phyloP scores from a whole-genome alignment of 371 early-diverging fungal genomes.

The Actinomortierella ambigua region DNA sequence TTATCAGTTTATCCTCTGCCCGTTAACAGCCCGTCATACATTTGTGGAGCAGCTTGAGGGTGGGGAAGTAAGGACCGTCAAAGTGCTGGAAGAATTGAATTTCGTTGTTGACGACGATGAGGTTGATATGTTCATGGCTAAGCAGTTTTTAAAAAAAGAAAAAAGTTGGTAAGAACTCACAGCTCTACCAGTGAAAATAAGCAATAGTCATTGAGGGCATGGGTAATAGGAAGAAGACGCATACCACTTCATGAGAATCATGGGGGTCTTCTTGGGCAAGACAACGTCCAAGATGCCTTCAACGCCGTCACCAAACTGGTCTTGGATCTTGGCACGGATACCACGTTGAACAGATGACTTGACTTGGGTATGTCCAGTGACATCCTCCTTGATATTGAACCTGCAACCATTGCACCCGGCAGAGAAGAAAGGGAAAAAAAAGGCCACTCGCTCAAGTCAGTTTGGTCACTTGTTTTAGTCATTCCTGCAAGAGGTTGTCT shows the following conservation, averaged over 20 bases:
- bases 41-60: slow-evolving; percentile 87
- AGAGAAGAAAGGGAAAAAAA: not conserved
- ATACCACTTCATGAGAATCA: slow-evolving; percentile 88
- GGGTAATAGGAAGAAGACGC: too few relatives aligned
- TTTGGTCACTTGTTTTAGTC: too few relatives aligned
- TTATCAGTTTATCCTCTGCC: too few relatives aligned
- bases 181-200: too few relatives aligned
- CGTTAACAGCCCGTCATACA: too few relatives aligned
- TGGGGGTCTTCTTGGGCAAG: slow-evolving; percentile 90
- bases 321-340: slow-evolving; percentile 84
- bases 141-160: too few relatives aligned
- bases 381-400: slow-evolving; percentile 77
- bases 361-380: slow-evolving; percentile 84
- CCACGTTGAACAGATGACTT: slow-evolving; percentile 93
- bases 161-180: too few relatives aligned
- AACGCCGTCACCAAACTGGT: slow-evolving; percentile 83
- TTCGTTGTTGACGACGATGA: slow-evolving; percentile 81
- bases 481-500: too few relatives aligned
- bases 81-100: slow-evolving; percentile 94
- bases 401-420: slow-evolving; percentile 43
- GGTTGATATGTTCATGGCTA: slow-evolving; percentile 88
- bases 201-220: too few relatives aligned
- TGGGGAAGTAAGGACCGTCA: slow-evolving; percentile 91
- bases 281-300: slow-evolving; percentile 88
- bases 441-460: too few relatives aligned